Percentiles rank a stretch among this genome's conserved stretches.
phyloP scores from a whole-genome alignment of 306 rosid species.

The Cucumis cinereus region DNA sequence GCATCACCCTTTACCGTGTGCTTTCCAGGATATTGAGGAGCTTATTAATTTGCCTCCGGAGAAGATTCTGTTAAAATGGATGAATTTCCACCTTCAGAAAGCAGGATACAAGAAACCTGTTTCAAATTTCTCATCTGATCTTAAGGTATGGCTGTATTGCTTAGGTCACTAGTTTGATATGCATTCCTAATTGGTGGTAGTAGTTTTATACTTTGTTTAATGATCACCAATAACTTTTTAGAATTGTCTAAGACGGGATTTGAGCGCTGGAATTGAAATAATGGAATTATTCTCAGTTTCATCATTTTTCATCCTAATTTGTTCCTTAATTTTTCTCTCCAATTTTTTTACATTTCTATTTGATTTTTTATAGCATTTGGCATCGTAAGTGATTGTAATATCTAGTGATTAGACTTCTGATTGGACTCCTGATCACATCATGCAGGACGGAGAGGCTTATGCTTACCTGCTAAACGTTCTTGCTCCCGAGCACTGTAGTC shows the following conservation, averaged over 20 bases:
- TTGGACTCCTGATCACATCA: neutral
- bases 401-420: neutral
- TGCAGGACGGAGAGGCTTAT: constrained; percentile 89
- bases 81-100: constrained; percentile 89
- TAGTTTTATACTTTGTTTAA: neutral
- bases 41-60: constrained; percentile 86
- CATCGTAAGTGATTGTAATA: neutral
- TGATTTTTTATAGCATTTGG: neutral
- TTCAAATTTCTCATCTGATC: constrained; percentile 69
- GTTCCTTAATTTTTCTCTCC: neutral
- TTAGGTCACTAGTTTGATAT: neutral
- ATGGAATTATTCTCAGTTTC: neutral
- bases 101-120: constrained; percentile 78
- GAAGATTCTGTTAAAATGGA: constrained; percentile 82
- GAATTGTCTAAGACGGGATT: neutral
- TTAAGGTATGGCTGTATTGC: constrained; percentile 43
- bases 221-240: neutral
- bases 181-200: neutral
- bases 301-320: neutral
- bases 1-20: constrained; percentile 9
- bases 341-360: neutral
- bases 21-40: constrained; percentile 84
- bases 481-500: constrained; percentile 78
- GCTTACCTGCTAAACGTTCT: constrained; percentile 91
- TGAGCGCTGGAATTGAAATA: neutral